Evolutionary conservation across 495 filamentous ascomycete genomes (phyloP), one percentile per base, ranked within the genome.

Genomic region (Aspergillus ellipticus): DNA sequence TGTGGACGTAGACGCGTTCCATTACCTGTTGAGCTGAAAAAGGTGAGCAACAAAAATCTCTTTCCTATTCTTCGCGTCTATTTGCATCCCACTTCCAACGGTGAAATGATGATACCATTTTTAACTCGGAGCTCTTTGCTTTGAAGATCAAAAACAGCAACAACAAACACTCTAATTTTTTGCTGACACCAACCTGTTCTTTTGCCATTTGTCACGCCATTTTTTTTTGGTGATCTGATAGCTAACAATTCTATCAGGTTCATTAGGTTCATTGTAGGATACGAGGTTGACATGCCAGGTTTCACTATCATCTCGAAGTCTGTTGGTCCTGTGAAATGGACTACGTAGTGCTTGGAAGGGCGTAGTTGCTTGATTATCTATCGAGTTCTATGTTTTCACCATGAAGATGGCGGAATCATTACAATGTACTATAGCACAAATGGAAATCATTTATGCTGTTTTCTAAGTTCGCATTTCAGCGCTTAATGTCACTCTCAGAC

Each of bases 81-180:
- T 11, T 45, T 35, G 39, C 35, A 54, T 33, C 19, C 17, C 41
- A 35, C 53, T 28, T 17, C 16, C 10, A 24, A 41, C 43, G 63
- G 78, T 78, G 78, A 77, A 59, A 79, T 72, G 79, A 82, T 80
- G 70, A 82, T 55, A 73, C 29, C 37, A 58, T 82, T 82, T 82
- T 82, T 82, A 82, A 82, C 79, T 75, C 79, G 70, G 69, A 82
- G 72, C 69, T 55, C 66, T 68, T 59, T 57, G 69, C 70, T 42
- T 61, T 80, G 77, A 79, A 66, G 79, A 80, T 71, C 57, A 70
- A 80, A 73, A 76, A 66, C 57, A 73, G 72, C 74, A 80, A 80
- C 77, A 80, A 82, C 77, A 69, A n/a, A 80, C 78, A 82, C 79
- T 82, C 79, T 82, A 82, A 82, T 82, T 82, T 82, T 82, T 82